Base-by-base conservation (phyloP, 192 early-diverging fungal genomes). In the Coemansia sp. region DNA sequence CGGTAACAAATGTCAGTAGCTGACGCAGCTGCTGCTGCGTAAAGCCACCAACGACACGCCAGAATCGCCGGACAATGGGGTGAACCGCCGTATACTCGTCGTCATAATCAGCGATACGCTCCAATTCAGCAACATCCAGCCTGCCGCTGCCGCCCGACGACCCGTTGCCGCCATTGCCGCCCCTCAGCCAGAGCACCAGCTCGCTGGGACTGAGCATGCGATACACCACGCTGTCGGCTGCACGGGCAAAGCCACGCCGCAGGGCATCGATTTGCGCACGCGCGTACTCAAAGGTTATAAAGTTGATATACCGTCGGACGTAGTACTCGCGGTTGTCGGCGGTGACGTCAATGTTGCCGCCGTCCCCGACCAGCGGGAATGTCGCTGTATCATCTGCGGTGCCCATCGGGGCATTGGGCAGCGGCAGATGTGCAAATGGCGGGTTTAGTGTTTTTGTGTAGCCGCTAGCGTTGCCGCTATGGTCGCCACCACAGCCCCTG, bases 1-100 rank as follows among this genome's bases (percentile, higher is more conserved):
- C 91, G 5, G 93, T 97, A 3, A 97, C 94, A 81, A 97, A 97
- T 1, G 80, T 65, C 30, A 97, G 67, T 27, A 97, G 73, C 30
- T 85, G 58, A 33, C 83, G 78, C 53, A 91, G 87, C 29, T 86
- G 85, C 23, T 75, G 75, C 7, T 80, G 56, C 1, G 73, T 52
- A 50, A 94, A 59, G 10, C 49, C 28, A 38, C 85, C 85, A 2
- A 92, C 87, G 44, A 94, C 81, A 5, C 78, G 64, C 94, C 94
- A 97, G 70, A 97, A 93, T 54, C 82, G 43, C 28, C 73, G 60
- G 35, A 95, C 88, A 1, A 83, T 63, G 1, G 58, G 66, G 54
- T 97, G 90, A 2, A 64, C 68, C 0, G 75, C 45, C 20, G 67
- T 55, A 57, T 89, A 95, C 15, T 87, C 90, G 67, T 94, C 92